phyloP scores from a whole-genome alignment of 257 asterid genomes.

The Nicotiana paniculata region DNA sequence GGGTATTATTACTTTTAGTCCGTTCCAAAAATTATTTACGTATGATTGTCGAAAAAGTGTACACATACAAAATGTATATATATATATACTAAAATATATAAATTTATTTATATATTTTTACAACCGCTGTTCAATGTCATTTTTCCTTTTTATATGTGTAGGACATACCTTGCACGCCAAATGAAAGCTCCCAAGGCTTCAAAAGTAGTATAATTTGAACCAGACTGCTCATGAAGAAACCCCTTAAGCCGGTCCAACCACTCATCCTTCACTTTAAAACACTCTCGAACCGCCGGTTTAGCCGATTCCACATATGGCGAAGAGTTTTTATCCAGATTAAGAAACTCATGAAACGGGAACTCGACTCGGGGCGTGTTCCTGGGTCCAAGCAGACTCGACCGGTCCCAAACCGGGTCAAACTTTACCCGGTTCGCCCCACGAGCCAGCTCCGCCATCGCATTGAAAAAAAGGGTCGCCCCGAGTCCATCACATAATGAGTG shows the following conservation, averaged over 20 bases:
- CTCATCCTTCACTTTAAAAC: slow-evolving; percentile 35
- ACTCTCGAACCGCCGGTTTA: slow-evolving; percentile 30
- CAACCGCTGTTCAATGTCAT: too few species aligned
- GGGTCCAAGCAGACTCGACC: slow-evolving; percentile 39
- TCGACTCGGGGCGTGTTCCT: slow-evolving; percentile 29
- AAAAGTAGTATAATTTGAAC: slow-evolving; percentile 48
- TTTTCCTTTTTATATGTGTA: too few species aligned
- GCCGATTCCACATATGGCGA: slow-evolving; percentile 26
- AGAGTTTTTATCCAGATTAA: slow-evolving; percentile 34
- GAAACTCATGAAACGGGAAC: slow-evolving; percentile 31
- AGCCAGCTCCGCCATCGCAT: slow-evolving; percentile 48
- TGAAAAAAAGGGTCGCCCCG: slow-evolving; percentile 56
- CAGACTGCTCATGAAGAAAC: slow-evolving; percentile 26
- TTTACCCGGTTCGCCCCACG: slow-evolving; percentile 29
- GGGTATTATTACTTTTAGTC: too few species aligned
- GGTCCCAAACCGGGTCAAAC: slow-evolving; percentile 47
- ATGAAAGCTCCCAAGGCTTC: slow-evolving; percentile 65
- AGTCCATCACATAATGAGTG: slow-evolving; percentile 62
- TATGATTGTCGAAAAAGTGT: too few species aligned
- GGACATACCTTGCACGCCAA: slow-evolving; percentile 55
- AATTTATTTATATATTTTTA: too few species aligned
- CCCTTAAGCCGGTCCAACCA: slow-evolving; percentile 46
- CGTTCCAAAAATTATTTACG: too few species aligned
- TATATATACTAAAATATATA: too few species aligned
- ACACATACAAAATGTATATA: too few species aligned